Evolutionary conservation across 192 early-diverging fungal species (phyloP).

Genomic region (Linderina pennispora): DNA sequence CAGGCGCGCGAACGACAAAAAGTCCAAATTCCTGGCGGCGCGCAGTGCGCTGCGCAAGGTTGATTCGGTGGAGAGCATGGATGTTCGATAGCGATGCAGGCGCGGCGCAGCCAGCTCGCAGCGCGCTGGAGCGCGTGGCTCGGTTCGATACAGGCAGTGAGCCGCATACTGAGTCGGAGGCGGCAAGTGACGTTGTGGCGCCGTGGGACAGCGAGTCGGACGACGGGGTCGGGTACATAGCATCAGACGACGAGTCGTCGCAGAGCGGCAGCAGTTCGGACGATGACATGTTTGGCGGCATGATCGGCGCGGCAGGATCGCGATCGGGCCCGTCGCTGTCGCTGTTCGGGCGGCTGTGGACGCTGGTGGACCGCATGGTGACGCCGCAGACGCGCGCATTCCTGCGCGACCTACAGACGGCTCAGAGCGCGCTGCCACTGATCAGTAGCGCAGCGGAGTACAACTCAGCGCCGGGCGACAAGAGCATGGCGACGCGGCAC

Average conservation of each 20-base stretch:
- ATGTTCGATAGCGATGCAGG: no score
- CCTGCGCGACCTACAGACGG: conserved; percentile 10
- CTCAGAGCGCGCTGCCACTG: neutral
- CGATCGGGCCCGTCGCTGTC: conserved; percentile 12
- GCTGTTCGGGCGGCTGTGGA: conserved; percentile 44
- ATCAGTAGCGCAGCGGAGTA: conserved; percentile 7
- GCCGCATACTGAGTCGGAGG: no score
- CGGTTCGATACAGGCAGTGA: no score
- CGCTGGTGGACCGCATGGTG: conserved; percentile 22
- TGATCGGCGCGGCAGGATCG: conserved; percentile 7
- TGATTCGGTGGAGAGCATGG: no score
- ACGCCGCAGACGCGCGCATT: conserved; percentile 20
- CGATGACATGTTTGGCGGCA: conserved; percentile 15
- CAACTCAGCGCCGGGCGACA: conserved; percentile 23
- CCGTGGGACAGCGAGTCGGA: no score
- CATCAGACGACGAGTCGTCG: no score
- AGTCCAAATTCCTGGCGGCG: no score
- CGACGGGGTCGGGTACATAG: no score
- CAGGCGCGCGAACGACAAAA: neutral
- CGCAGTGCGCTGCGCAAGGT: no score
- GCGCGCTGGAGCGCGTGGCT: no score
- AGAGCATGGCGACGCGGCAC: conserved; percentile 31
- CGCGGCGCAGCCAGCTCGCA: no score
- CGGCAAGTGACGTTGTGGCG: no score
- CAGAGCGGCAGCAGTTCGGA: conserved; percentile 1